Conservation (phyloP, 495 filamentous ascomycete genomes). For the Cudoniella acicularis region DNA sequence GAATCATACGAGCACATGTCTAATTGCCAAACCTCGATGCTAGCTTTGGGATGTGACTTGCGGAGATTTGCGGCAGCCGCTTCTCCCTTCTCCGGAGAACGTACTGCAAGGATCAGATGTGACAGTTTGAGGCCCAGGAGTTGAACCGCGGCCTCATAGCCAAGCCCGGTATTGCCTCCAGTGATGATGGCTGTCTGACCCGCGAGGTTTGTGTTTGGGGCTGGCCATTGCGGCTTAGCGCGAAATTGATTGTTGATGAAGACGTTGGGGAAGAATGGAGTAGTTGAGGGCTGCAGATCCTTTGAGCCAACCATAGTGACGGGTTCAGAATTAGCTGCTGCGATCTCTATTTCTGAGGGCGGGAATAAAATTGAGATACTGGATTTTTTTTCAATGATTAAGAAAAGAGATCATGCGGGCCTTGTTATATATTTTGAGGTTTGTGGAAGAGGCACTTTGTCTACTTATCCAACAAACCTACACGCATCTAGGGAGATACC, state of each 20-base stretch:
- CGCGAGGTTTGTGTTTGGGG: constrained; percentile 22
- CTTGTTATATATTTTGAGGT: too few relatives aligned
- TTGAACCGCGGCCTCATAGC: constrained; percentile 45
- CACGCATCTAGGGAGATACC: too few relatives aligned
- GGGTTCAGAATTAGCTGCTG: too few relatives aligned
- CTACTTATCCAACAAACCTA: too few relatives aligned
- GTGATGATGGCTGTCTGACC: constrained; percentile 49
- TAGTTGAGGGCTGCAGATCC: constrained; percentile 19
- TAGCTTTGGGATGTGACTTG: constrained; percentile 30
- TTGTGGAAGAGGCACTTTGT: too few relatives aligned
- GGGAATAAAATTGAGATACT: too few relatives aligned
- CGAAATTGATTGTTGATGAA: constrained; percentile 34
- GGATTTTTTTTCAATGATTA: too few relatives aligned
- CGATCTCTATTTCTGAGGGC: too few relatives aligned
- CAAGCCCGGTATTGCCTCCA: constrained; percentile 50
- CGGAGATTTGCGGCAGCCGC: constrained; percentile 35
- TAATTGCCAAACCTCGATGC: constrained; percentile 51
- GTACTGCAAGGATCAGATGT: constrained; percentile 52
- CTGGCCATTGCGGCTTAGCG: constrained; percentile 26
- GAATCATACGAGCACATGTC: constrained; percentile 47
- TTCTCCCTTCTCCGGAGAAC: constrained; percentile 44
- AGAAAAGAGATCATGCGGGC: too few relatives aligned
- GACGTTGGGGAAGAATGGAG: constrained; percentile 16
- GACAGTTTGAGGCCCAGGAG: constrained; percentile 42
- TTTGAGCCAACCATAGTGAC: constrained; percentile 24